Percentiles rank a stretch among this genome's conserved stretches.
phyloP scores from a whole-genome alignment of 164 flowering plant species.

The Stephania yunnanensis region DNA sequence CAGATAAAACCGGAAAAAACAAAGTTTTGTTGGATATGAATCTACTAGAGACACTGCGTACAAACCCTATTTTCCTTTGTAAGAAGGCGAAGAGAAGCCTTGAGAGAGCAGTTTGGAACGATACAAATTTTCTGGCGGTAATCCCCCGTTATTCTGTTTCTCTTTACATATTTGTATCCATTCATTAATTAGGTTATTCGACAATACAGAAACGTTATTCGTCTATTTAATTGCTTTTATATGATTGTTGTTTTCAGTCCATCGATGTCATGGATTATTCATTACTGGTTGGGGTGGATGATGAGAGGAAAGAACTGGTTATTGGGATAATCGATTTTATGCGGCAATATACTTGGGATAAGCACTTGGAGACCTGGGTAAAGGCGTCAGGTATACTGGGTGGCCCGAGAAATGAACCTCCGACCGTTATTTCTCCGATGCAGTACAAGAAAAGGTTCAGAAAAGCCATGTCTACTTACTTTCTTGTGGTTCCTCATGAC shows the following conservation, averaged over 20 bases:
- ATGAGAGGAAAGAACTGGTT: constrained; percentile 63
- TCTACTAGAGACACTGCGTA: constrained; percentile 57
- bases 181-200: background rate
- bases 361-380: constrained; percentile 88
- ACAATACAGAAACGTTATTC: background rate
- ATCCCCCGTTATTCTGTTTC: constrained; percentile 2
- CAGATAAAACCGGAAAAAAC: constrained; percentile 56
- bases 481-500: constrained; percentile 61
- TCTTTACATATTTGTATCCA: background rate
- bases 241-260: constrained; percentile 35
- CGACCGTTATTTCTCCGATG: constrained; percentile 74
- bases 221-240: background rate
- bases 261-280: constrained; percentile 91
- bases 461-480: constrained; percentile 81
- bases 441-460: constrained; percentile 84
- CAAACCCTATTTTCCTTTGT: constrained; percentile 72
- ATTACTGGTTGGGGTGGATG: constrained; percentile 75
- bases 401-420: constrained; percentile 69
- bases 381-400: constrained; percentile 76
- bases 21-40: constrained; percentile 68
- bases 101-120: constrained; percentile 86
- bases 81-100: constrained; percentile 70
- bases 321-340: constrained; percentile 76
- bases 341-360: constrained; percentile 93
- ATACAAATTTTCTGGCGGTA: constrained; percentile 76